phyloP scores from a whole-genome alignment of 805 yeast genomes.

The Candida cerambycidarum region DNA sequence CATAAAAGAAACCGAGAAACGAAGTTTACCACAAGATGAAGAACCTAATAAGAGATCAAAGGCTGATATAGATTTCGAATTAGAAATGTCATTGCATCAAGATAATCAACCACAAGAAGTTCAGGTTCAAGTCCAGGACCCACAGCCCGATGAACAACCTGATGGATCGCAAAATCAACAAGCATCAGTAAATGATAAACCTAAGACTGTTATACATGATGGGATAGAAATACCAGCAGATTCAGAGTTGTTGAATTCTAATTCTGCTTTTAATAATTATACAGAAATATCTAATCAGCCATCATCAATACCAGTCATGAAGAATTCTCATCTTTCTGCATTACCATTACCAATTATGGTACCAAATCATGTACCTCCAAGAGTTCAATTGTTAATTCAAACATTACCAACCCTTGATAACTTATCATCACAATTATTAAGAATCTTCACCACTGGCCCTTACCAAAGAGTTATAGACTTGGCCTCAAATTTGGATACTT shows the following conservation, averaged over 20 bases:
- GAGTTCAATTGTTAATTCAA: slow-evolving; percentile 64
- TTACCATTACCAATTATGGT: slow-evolving; percentile 60
- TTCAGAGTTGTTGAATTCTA: slow-evolving; percentile 41
- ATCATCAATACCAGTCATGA: slow-evolving; percentile 33
- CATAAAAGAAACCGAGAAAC: not conserved
- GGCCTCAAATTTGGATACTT: slow-evolving; percentile 63
- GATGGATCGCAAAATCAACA: not conserved
- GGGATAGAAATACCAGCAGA: slow-evolving; percentile 36
- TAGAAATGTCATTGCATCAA: slow-evolving; percentile 17
- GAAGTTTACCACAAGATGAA: slow-evolving; percentile 2
- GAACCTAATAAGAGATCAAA: not conserved
- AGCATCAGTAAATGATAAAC: slow-evolving; percentile 3
- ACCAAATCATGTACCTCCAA: slow-evolving; percentile 54
- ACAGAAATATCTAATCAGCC: slow-evolving; percentile 39
- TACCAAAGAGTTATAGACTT: slow-evolving; percentile 72
- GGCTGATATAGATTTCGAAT: slow-evolving; percentile 17
- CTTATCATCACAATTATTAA: slow-evolving; percentile 73
- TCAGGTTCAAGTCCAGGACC: not conserved
- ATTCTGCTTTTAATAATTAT: slow-evolving; percentile 42
- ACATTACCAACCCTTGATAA: slow-evolving; percentile 79
- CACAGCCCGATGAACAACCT: slow-evolving; percentile 1
- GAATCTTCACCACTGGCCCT: slow-evolving; percentile 70
- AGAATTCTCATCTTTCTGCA: slow-evolving; percentile 56
- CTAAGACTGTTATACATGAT: slow-evolving; percentile 19
- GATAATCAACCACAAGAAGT: no score